Base-by-base conservation (phyloP, 2,329 filamentous ascomycete genomes). In the Bipolaris gigantea region DNA sequence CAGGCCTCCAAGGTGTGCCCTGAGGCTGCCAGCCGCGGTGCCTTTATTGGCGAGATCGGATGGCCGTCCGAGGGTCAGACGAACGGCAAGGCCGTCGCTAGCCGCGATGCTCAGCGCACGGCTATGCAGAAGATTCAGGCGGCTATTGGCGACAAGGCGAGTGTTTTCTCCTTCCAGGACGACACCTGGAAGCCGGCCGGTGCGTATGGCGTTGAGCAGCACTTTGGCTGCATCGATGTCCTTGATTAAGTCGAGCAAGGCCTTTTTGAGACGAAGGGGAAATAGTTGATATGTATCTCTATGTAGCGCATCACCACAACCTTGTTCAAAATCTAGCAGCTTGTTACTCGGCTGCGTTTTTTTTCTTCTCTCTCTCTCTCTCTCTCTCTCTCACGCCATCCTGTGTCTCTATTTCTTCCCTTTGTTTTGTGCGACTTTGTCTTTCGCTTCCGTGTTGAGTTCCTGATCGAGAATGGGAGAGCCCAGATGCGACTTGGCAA, bases 31-130 rank as follows among this genome's bases (percentile, higher is more conserved):
- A 60, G 59, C 25, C 89, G 89, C 80, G 78, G 84, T 34, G 87
- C 87, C 63, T 85, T 90, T 80, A 90, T 93, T 79, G 82, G 95
- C 65, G 93, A 97, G 86, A 89, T 89, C 53, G 93, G 93, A 69
- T 97, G 92, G 92, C 93, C 93, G 61, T 86, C 80, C 49, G 63
- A 73, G 7, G 92, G 92, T 72, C 66, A 75, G 27, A 75, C 84
- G 53, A 93, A 94, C 77, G 90, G 90, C 56, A 71, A 71, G 18
- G 92, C 92, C 54, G 79, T 89, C 65, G 85, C 92, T 52, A 86
- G 89, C 64, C 45, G 64, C 5, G 38, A 71, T 1, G 80, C 93
- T 79, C 93, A 97, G 83, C 77, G 77, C 46, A 75, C 70, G 39
- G 93, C 93, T 65, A 85, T 97, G 73, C 73, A 82, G 61, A 83